Conservation (phyloP, 163 green algal species). For the Volvox carteri region DNA sequence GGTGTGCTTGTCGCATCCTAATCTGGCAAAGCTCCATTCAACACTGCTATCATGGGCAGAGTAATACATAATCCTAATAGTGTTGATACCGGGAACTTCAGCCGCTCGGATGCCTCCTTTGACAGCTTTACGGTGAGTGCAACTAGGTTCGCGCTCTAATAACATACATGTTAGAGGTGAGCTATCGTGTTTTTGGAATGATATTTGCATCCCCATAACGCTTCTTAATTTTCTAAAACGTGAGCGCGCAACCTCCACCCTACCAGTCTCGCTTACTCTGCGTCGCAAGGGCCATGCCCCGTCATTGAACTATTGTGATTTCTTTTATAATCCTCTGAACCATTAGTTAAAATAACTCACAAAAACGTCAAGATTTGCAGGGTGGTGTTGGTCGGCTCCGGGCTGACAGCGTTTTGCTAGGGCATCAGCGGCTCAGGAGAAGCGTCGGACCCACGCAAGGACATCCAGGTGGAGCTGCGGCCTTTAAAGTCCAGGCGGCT, state of each 20-base stretch:
- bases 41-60: no score
- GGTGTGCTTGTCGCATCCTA: no score
- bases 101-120: neutral
- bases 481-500: neutral
- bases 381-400: neutral
- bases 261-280: neutral
- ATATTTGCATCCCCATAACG: neutral
- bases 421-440: neutral
- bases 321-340: neutral
- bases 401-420: neutral
- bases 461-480: neutral
- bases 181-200: neutral
- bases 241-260: no score
- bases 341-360: neutral
- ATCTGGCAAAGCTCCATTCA: no score
- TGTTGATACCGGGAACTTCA: neutral
- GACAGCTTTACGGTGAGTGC: constrained; percentile 18
- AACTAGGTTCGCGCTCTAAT: neutral
- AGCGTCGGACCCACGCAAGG: neutral
- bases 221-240: no score
- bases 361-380: neutral
- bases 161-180: neutral
- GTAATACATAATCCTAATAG: neutral
- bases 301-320: neutral
- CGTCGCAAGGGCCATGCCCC: neutral